Conservation (phyloP, 345 rosid species). For the Acer yangbiense region DNA sequence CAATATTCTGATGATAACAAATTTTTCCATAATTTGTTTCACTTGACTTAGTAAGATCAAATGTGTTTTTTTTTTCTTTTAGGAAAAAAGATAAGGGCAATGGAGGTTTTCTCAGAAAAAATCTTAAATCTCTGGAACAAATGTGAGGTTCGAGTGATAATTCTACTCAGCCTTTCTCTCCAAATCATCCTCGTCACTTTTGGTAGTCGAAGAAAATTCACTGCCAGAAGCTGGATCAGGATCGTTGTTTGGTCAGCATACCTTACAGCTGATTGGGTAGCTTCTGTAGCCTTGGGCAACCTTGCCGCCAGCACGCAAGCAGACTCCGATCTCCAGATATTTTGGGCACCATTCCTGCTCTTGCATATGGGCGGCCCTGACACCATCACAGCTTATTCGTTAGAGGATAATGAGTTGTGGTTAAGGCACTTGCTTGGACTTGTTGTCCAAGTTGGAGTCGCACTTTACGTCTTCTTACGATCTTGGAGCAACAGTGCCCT, state of each 20-base stretch:
- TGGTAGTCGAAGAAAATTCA: slow-evolving; percentile 23
- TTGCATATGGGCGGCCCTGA: slow-evolving; percentile 50
- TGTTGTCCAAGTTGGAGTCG: slow-evolving; percentile 21
- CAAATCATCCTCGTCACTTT: slow-evolving; percentile 21
- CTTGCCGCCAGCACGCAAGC: not conserved
- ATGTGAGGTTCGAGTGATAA: slow-evolving; percentile 15
- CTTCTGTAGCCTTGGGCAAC: slow-evolving; percentile 19
- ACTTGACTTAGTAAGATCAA: too few relatives aligned
- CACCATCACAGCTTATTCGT: slow-evolving; percentile 39
- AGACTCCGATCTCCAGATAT: not conserved
- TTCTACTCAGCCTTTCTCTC: slow-evolving; percentile 23
- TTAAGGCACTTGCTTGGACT: slow-evolving; percentile 32
- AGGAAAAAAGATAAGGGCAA: not conserved
- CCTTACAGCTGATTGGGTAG: slow-evolving; percentile 25
- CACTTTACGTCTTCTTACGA: slow-evolving; percentile 20
- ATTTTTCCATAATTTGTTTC: too few relatives aligned
- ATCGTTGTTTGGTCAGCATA: slow-evolving; percentile 21
- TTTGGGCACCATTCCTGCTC: slow-evolving; percentile 45
- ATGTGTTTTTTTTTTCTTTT: too few relatives aligned
- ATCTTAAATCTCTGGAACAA: not conserved
- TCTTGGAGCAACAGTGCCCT: slow-evolving; percentile 8
- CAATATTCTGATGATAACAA: too few relatives aligned
- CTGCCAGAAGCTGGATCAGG: not conserved
- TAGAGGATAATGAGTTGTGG: slow-evolving; percentile 47
- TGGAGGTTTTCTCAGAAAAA: not conserved